Percentiles rank a stretch among this genome's conserved stretches.
phyloP scores from a whole-genome alignment of 139 green algal genomes.

The Mesotaenium endlicherianum region DNA sequence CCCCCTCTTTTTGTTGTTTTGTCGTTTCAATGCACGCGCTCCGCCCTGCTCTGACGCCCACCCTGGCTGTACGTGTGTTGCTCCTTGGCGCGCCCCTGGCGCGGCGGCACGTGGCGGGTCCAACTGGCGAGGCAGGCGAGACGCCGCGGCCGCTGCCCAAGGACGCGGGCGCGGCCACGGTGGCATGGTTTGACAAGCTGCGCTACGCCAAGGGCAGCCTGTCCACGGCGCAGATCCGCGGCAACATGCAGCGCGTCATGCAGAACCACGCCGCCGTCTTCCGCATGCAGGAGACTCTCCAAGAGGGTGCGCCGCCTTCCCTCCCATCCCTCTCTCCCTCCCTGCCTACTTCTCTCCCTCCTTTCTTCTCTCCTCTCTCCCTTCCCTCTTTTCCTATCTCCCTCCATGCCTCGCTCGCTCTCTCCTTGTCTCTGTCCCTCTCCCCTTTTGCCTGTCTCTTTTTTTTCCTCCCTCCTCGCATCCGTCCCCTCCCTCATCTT shows the following conservation, averaged over 20 bases:
- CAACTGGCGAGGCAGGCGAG: too few species aligned
- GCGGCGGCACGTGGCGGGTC: too few species aligned
- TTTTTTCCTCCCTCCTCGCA: background rate
- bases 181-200: conserved; percentile 84
- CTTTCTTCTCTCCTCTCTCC: background rate
- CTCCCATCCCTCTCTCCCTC: background rate
- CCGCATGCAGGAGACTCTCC: conserved; percentile 82
- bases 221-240: conserved; percentile 73
- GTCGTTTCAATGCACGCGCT: too few species aligned
- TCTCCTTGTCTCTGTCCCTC: background rate
- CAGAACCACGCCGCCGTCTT: conserved; percentile 94
- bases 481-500: background rate
- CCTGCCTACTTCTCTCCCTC: background rate
- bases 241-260: conserved; percentile 63
- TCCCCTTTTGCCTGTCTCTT: background rate
- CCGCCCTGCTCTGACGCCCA: too few species aligned
- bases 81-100: too few species aligned
- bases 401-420: background rate
- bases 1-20: too few species aligned
- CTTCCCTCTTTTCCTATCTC: background rate
- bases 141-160: too few species aligned
- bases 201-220: conserved; percentile 76
- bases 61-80: too few species aligned
- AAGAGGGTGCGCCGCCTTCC: conserved; percentile 65
- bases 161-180: conserved; percentile 71